Base-by-base conservation (phyloP, 148 eudicot species). In the Tetragonia tetragonoides region DNA sequence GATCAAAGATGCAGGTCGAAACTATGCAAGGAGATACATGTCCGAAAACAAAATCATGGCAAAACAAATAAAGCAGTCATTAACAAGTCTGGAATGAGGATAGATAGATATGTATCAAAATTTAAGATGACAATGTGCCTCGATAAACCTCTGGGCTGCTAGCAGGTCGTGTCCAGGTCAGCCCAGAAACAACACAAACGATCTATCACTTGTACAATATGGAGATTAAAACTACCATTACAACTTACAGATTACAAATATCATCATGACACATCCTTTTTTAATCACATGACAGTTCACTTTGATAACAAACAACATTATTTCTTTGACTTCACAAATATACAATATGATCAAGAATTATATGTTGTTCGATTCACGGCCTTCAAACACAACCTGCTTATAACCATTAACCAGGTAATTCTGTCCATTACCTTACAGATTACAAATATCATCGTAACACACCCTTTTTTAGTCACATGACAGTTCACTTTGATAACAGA, bases 1-100 rank as follows among this genome's bases (percentile, higher is more conserved):
- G 37, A 71, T 28, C 65, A 81, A 53, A 17, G 44, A 74, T 14
- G 73, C 47, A 72, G 42, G 77, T 72, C n/a, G 66, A 70, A 63
- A 70, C 17, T 18, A 76, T 68, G 44, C 65, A 64, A 7, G 66
- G 23, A 65, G 44, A 28, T 23, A 77, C 74, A 66, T 44, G 28
- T 72, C 66, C 54, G n/a, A 39, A 61, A 79, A 39, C 11, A 28
- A 40, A 70, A 74, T 23, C 67, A 28, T 21, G 20, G 44, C 66
- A 15, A 41, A 79, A 46, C 57, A 66, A 59, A 66, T 21, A 66
- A 70, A 1, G 16, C 72, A 66, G 65, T 53, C 18, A 44, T 38
- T 41, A 59, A 39, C 59, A 54, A 21, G 44, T 68, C 41, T 11
- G 14, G 42, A 10, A 38, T 72, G 61, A 64, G 54, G 42, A n/a